A percentile compares a stretch with the other conserved stretches of the same genome.
phyloP scores from a whole-genome alignment of 1,284 basidiomycete genomes.

The Apiotrichum akiyoshidainum region DNA sequence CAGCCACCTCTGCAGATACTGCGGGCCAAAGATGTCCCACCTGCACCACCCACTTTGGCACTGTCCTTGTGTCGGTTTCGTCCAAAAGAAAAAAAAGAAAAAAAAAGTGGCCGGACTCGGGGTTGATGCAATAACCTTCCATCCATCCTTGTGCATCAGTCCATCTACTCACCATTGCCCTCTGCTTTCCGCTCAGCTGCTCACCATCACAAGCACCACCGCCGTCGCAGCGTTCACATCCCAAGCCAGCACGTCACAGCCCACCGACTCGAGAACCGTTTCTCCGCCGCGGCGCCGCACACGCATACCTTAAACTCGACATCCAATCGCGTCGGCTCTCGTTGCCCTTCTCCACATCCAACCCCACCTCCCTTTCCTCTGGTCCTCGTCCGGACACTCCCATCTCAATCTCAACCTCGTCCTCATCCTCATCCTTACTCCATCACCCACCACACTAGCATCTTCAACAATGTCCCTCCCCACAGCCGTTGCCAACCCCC shows the following conservation, averaged over 20 bases:
- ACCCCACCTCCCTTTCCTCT: background rate
- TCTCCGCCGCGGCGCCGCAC: background rate
- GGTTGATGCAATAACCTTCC: too few relatives aligned
- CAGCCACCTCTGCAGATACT: too few relatives aligned
- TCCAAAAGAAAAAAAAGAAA: too few relatives aligned
- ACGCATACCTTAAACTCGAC: background rate
- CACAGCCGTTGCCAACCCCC: slow-evolving; percentile 21
- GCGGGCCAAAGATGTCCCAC: too few relatives aligned
- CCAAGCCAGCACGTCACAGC: too few relatives aligned
- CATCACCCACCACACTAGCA: background rate
- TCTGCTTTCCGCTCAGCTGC: too few relatives aligned
- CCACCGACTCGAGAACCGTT: background rate
- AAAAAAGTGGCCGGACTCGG: too few relatives aligned
- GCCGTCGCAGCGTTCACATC: background rate
- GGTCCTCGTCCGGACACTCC: too few relatives aligned
- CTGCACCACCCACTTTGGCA: too few relatives aligned
- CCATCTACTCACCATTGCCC: too few relatives aligned
- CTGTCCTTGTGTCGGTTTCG: too few relatives aligned
- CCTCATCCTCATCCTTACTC: background rate
- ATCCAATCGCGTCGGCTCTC: background rate
- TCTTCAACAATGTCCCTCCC: slow-evolving; percentile 39
- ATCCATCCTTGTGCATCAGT: too few relatives aligned
- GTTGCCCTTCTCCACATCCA: background rate
- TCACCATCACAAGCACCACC: background rate
- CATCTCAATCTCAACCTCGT: background rate